phyloP scores from a whole-genome alignment of 768 basidiomycete genomes.

The Serendipita sp. region DNA sequence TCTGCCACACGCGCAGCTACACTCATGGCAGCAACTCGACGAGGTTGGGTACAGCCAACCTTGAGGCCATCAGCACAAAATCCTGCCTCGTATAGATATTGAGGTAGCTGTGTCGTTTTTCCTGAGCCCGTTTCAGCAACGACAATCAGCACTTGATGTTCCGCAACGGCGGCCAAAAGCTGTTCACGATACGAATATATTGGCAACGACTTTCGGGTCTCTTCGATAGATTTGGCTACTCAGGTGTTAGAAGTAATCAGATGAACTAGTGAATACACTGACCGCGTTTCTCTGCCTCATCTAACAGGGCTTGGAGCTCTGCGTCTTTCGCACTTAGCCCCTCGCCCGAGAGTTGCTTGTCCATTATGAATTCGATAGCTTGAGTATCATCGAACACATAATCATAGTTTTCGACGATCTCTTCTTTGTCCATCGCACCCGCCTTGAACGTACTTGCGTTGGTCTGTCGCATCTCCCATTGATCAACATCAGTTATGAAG shows the following conservation, averaged over 20 bases:
- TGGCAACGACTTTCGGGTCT: constrained; percentile 83
- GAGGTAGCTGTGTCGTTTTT: constrained; percentile 95
- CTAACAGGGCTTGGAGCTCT: constrained; percentile 71
- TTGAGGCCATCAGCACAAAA: constrained; percentile 78
- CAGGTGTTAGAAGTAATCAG: not conserved
- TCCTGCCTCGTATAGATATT: constrained; percentile 95
- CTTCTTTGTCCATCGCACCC: constrained; percentile 79
- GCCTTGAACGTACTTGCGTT: constrained; percentile 76
- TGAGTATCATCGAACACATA: constrained; percentile 98
- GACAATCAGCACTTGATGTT: constrained; percentile 91
- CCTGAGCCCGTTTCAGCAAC: constrained; percentile 98
- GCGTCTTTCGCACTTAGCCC: constrained; percentile 68
- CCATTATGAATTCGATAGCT: constrained; percentile 90
- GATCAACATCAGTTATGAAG: constrained; percentile 92
- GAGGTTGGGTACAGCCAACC: constrained; percentile 43
- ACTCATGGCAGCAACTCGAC: no score
- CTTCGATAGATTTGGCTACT: constrained; percentile 74
- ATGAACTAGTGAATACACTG: constrained; percentile 15
- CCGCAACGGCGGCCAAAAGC: constrained; percentile 71
- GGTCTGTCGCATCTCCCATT: constrained; percentile 91
- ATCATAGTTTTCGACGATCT: constrained; percentile 74
- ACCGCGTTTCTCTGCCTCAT: constrained; percentile 84
- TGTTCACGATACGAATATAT: constrained; percentile 81
- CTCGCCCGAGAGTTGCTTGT: constrained; percentile 47
- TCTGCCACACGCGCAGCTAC: constrained; percentile 95